phyloP scores from a whole-genome alignment of 2,329 filamentous ascomycete genomes.

The Intubia oerlemansii region DNA sequence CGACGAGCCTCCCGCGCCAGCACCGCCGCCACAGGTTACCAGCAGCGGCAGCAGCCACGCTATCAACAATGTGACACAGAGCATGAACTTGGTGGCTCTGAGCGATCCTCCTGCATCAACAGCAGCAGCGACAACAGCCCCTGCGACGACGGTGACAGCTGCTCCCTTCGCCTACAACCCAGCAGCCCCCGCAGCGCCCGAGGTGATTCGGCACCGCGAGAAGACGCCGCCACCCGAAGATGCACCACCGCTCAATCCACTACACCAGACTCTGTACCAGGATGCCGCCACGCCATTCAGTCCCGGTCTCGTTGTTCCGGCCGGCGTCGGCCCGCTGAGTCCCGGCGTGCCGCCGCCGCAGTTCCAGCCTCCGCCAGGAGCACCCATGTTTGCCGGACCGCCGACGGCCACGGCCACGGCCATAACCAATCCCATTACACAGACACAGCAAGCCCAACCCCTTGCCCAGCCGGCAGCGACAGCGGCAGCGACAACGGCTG shows the following conservation, averaged over 20 bases:
- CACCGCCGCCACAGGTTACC: conserved; percentile 12
- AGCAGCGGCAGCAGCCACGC: conserved; percentile 15
- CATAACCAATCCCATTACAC: no score
- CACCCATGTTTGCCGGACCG: conserved; percentile 19
- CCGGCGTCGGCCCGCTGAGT: conserved; percentile 21
- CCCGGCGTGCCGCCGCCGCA: conserved; percentile 16
- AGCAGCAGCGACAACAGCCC: conserved; percentile 14
- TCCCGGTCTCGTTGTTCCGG: conserved; percentile 26
- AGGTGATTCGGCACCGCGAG: conserved; percentile 49
- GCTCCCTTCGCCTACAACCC: conserved; percentile 58
- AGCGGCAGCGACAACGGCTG: no score
- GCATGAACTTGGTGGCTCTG: no score
- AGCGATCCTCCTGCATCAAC: no score
- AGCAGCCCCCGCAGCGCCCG: conserved; percentile 53
- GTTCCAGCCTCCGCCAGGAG: conserved; percentile 17
- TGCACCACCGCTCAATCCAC: conserved; percentile 29
- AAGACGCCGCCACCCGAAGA: conserved; percentile 64
- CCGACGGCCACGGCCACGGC: conserved; percentile 14
- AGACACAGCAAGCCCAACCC: conserved; percentile 11
- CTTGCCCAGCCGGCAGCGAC: no score
- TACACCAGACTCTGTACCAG: conserved; percentile 33
- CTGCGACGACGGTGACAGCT: conserved; percentile 14
- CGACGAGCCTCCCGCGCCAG: conserved; percentile 36
- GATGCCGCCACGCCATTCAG: conserved; percentile 32
- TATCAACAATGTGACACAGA: no score